Evolutionary conservation across 179 eudicot genomes (phyloP).

Genomic region (Pouteria campechiana): DNA sequence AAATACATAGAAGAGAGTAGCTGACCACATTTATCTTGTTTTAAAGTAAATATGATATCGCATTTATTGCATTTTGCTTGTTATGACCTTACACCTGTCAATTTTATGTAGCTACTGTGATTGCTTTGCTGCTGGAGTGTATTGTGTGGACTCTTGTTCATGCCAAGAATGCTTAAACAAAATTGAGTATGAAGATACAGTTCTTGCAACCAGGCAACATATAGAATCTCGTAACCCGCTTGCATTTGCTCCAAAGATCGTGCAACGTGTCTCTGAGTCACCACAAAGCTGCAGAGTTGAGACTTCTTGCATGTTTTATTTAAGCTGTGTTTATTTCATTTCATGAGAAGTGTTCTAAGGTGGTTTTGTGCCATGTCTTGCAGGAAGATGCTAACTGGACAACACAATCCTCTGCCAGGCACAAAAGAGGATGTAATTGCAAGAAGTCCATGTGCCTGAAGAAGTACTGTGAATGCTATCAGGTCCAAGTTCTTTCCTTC

Average conservation of each 20-base stretch:
- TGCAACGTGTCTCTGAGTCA: conserved; percentile 21
- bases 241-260: conserved; percentile 80
- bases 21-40: no score
- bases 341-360: background rate
- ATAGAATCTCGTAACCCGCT: conserved; percentile 74
- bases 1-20: no score
- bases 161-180: conserved; percentile 82
- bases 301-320: no score
- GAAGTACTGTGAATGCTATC: conserved; percentile 57
- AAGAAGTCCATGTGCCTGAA: conserved; percentile 48
- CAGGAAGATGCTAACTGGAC: conserved; percentile 22
- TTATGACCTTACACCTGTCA: conserved; percentile 1
- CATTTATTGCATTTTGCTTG: no score
- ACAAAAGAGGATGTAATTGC: conserved; percentile 56
- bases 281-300: conserved; percentile 17
- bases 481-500: conserved; percentile 15
- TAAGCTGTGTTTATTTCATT: no score
- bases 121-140: conserved; percentile 85
- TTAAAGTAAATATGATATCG: no score
- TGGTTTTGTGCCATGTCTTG: background rate
- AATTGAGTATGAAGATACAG: conserved; percentile 59
- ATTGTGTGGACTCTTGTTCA: conserved; percentile 56
- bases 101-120: conserved; percentile 67
- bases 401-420: conserved; percentile 48
- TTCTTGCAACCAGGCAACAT: conserved; percentile 50